phyloP scores from a whole-genome alignment of 805 yeast genomes.

The Zygosaccharomyces siamensis region DNA sequence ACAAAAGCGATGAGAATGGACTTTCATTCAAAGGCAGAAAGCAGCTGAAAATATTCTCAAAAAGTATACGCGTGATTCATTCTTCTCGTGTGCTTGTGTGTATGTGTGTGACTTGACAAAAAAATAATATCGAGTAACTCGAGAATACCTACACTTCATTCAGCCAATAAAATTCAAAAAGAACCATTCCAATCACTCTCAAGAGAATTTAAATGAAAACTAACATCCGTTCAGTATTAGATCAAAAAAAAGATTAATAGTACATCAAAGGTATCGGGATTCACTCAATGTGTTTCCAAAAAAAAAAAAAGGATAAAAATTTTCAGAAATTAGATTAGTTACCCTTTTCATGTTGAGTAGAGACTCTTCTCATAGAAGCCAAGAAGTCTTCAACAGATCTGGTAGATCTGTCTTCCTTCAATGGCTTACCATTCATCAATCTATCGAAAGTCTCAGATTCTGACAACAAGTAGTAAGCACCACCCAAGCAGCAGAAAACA shows the following conservation, averaged over 20 bases:
- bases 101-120: slow-evolving; percentile 7
- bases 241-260: slow-evolving; percentile 3
- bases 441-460: slow-evolving; percentile 74
- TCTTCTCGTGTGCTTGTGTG: slow-evolving; percentile 8
- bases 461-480: slow-evolving; percentile 92
- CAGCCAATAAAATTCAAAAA: not conserved
- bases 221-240: not conserved
- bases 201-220: not conserved
- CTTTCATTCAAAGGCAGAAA: not conserved
- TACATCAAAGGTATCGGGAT: slow-evolving; percentile 8
- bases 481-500: slow-evolving; percentile 93
- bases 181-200: not conserved
- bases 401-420: slow-evolving; percentile 49
- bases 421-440: slow-evolving; percentile 76
- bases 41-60: not conserved
- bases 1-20: not conserved
- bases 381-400: slow-evolving; percentile 81
- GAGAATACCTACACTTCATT: not conserved
- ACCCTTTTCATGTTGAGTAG: slow-evolving; percentile 84
- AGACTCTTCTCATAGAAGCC: slow-evolving; percentile 83
- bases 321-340: slow-evolving; percentile 37
- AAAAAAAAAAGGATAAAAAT: slow-evolving; percentile 5
- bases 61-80: slow-evolving; percentile 5
- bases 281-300: slow-evolving; percentile 3
- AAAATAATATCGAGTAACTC: not conserved